Conservation (phyloP, 1,284 basidiomycete genomes). For the Sporisorium iseilematis-ciliati region DNA sequence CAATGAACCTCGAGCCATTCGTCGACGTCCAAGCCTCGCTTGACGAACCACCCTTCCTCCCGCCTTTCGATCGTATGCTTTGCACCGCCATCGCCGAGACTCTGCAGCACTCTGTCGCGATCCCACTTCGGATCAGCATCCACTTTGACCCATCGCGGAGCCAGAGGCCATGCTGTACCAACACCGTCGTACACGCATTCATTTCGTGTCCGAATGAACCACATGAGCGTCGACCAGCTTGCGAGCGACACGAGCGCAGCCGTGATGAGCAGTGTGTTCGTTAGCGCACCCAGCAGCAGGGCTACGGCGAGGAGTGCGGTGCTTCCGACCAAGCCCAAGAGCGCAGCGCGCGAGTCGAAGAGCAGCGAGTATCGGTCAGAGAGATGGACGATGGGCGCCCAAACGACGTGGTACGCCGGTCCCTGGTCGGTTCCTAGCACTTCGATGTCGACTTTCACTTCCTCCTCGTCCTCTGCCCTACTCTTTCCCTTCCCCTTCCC, state of each 20-base stretch:
- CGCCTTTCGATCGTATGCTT: conserved; percentile 85
- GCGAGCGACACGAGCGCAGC: conserved; percentile 92
- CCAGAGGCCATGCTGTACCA: conserved; percentile 34
- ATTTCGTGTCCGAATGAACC: conserved; percentile 11
- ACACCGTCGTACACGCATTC: conserved; percentile 33
- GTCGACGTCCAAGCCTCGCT: conserved; percentile 70
- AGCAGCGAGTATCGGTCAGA: background rate
- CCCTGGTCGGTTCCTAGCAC: conserved; percentile 16
- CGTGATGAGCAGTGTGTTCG: conserved; percentile 79
- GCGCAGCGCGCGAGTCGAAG: conserved; percentile 9
- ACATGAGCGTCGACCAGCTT: conserved; percentile 14
- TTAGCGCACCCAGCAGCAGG: conserved; percentile 67
- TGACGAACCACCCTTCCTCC: conserved; percentile 72
- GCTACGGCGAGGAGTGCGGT: background rate
- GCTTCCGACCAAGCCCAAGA: background rate
- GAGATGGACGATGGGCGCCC: conserved; percentile 20
- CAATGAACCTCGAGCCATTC: conserved; percentile 26
- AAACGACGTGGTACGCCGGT: conserved; percentile 32
- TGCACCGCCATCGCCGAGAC: background rate
- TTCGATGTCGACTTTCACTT: conserved; percentile 9
- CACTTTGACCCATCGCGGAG: conserved; percentile 24
- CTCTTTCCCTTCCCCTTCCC: conserved; percentile 17
- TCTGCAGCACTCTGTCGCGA: conserved; percentile 1
- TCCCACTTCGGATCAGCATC: conserved; percentile 19
- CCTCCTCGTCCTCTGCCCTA: background rate